Percentiles rank a stretch among this genome's conserved stretches.
Conservation (phyloP, 805 yeast genomes). For the Kurtzmaniella fragi region DNA sequence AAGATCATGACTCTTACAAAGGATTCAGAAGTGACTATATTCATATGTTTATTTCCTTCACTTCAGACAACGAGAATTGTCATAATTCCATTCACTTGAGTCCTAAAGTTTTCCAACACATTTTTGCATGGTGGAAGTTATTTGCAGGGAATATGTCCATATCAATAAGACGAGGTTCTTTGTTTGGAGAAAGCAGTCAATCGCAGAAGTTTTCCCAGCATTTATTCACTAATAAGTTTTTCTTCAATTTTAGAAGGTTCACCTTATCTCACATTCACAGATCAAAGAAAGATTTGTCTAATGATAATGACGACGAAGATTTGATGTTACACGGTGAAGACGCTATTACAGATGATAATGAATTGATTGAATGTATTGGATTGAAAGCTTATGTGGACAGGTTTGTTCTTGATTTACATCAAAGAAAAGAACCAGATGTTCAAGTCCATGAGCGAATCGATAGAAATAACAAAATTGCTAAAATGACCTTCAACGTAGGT, state of each 20-base stretch:
- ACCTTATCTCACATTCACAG: slow-evolving; percentile 70
- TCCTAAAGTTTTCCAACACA: slow-evolving; percentile 62
- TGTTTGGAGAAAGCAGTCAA: slow-evolving; percentile 55
- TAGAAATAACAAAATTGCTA: slow-evolving; percentile 43
- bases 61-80: slow-evolving; percentile 29
- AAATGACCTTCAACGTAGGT: slow-evolving; percentile 63
- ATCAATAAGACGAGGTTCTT: slow-evolving; percentile 70
- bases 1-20: slow-evolving; percentile 34
- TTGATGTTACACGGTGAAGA: too few species aligned
- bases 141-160: slow-evolving; percentile 76
- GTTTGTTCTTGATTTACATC: slow-evolving; percentile 37
- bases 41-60: slow-evolving; percentile 37
- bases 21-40: slow-evolving; percentile 37
- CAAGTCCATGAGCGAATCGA: slow-evolving; percentile 41
- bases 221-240: slow-evolving; percentile 74
- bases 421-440: slow-evolving; percentile 32
- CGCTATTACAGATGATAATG: too few species aligned
- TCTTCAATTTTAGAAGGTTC: slow-evolving; percentile 65
- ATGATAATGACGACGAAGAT: slow-evolving; percentile 35
- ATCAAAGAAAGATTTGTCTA: slow-evolving; percentile 28
- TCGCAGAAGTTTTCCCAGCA: slow-evolving; percentile 71
- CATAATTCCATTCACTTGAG: slow-evolving; percentile 75
- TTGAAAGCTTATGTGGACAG: slow-evolving; percentile 42
- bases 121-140: slow-evolving; percentile 81
- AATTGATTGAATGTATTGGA: slow-evolving; percentile 55